Conservation (phyloP, 441 rosid species). For the Populus hybrid region DNA sequence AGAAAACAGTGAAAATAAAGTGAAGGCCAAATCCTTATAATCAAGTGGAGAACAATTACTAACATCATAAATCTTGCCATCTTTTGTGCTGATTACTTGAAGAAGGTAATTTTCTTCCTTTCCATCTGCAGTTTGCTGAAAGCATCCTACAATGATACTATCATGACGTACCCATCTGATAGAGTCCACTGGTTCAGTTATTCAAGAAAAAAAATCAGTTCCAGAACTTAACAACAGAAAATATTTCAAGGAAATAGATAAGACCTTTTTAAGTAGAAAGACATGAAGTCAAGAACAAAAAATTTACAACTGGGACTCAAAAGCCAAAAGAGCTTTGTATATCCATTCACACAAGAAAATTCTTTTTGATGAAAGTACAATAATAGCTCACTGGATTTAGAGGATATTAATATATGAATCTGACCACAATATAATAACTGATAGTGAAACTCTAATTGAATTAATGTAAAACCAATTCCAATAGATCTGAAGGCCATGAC, state of each 20-base stretch:
- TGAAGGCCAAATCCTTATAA: neutral
- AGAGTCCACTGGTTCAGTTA: slow-evolving; percentile 79
- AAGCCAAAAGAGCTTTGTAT: neutral
- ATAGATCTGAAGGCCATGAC: neutral
- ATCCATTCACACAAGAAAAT: neutral
- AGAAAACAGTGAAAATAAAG: neutral
- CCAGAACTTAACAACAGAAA: slow-evolving; percentile 16
- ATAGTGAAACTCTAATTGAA: neutral
- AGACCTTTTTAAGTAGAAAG: neutral
- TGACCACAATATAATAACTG: neutral
- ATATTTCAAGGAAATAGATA: neutral
- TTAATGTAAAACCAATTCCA: neutral
- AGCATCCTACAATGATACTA: slow-evolving; percentile 77
- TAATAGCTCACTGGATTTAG: neutral
- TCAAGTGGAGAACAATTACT: slow-evolving; percentile 29
- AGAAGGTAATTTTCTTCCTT: slow-evolving; percentile 71
- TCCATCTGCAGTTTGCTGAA: slow-evolving; percentile 55
- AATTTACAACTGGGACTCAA: neutral
- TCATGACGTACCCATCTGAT: slow-evolving; percentile 78
- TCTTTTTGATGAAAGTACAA: neutral
- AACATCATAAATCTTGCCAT: slow-evolving; percentile 70
- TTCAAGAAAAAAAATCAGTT: slow-evolving; percentile 29
- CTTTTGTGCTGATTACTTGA: slow-evolving; percentile 71
- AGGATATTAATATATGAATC: neutral
- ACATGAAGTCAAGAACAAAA: too few relatives aligned